Evolutionary conservation across 2,329 filamentous ascomycete genomes (phyloP), one percentile per base, ranked within the genome.

Genomic region (Aquanectria penicillioides): DNA sequence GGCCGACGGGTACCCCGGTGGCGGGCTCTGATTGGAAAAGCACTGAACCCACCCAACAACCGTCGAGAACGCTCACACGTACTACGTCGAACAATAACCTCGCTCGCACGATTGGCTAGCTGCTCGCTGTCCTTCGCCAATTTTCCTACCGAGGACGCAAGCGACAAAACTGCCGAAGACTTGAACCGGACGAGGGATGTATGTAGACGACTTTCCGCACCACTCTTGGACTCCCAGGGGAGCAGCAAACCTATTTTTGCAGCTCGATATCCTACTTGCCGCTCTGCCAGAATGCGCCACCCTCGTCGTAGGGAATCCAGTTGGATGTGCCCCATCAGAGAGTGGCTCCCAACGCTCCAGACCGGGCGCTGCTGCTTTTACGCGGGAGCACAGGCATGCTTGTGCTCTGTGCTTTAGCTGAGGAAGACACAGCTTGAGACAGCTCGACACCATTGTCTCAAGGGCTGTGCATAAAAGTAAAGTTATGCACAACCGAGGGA

Each of bases 11-110:
- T 63, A 26, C 40, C 41, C 44, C 53, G 31, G 44, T 52, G 44
- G 22, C 28, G 44, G 23, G 44, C 28, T 47, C 47, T 68, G 66
- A 64, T 68, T 68, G 64, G 53, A 57, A 49, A 49, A 54, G 22
- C 37, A 57, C 54, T 37, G 29, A 28, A 44, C 38, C 31, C 38
- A n/a, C 28, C 49, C 36, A 44, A 29, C 28, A 38, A 38, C 49
- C 38, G 49, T 36, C 49, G 20, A 53, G 49, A 44, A 53, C 15
- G 38, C 38, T 46, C 41, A 46, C 41, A 46, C 33, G 41, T 46
- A 46, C 26, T 31, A 46, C 41, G n/a, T 43, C 18, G n/a, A 44
- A 34, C 26, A 43, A 51, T 23, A 23, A 13, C 26, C 36, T 43
- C 29, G 36, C 28, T 28, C 29, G 40, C 36, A 25, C 36, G 26